phyloP scores from a whole-genome alignment of 2,329 filamentous ascomycete species.

The Fusarium tricinctum region DNA sequence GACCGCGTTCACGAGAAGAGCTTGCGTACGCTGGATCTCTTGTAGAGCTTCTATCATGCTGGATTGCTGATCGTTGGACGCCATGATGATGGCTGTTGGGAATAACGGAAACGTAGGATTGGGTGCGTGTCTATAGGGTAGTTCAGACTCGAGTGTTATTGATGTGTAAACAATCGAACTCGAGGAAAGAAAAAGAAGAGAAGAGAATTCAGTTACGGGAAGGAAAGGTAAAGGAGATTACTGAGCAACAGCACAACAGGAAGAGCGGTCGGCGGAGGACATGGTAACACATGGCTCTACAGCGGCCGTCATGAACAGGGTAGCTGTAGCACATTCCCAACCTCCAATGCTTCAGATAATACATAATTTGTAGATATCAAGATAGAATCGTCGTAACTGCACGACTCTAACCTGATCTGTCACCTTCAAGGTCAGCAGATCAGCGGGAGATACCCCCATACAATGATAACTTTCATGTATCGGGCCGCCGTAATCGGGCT shows the following conservation, averaged over 20 bases:
- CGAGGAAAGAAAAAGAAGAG: constrained; percentile 8
- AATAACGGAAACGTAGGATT: constrained; percentile 8
- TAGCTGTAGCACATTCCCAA: constrained; percentile 30
- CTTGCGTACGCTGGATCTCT: constrained; percentile 60
- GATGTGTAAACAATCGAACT: not conserved
- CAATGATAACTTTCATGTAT: constrained; percentile 42
- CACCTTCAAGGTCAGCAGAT: constrained; percentile 36
- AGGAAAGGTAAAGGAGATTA: constrained; percentile 16
- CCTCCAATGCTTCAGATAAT: constrained; percentile 34
- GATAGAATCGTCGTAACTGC: constrained; percentile 16
- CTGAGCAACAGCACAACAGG: constrained; percentile 36
- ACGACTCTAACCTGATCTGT: constrained; percentile 38
- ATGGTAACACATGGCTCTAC: constrained; percentile 33
- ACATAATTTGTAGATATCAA: constrained; percentile 43
- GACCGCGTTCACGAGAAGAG: constrained; percentile 58
- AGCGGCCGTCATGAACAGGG: constrained; percentile 34
- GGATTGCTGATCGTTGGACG: constrained; percentile 37
- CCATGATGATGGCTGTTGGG: constrained; percentile 42
- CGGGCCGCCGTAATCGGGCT: constrained; percentile 37
- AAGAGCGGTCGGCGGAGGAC: constrained; percentile 43
- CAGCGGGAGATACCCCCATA: constrained; percentile 35
- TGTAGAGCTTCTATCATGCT: constrained; percentile 53
- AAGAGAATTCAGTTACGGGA: constrained; percentile 3
- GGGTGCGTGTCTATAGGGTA: constrained; percentile 33
- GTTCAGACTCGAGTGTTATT: not conserved